A percentile compares a stretch with the other conserved stretches of the same genome.
phyloP scores from a whole-genome alignment of 305 asterid genomes.

The Fraxinus baroniana region DNA sequence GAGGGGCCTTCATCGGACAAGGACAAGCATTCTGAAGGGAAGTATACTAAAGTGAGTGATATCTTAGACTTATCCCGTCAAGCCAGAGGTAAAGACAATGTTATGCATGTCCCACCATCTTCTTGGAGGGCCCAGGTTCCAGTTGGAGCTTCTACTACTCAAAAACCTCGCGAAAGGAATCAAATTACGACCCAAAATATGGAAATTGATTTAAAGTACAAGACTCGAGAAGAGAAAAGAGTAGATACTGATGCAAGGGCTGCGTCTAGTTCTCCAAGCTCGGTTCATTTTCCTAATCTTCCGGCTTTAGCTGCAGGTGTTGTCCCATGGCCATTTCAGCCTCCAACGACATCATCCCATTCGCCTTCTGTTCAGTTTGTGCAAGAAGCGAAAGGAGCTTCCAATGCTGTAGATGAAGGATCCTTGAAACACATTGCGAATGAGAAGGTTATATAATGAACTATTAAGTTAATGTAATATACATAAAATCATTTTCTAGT shows the following conservation, averaged over 20 bases:
- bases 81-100: slow-evolving; percentile 40
- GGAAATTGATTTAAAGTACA: slow-evolving; percentile 54
- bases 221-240: slow-evolving; percentile 40
- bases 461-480: not conserved
- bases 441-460: slow-evolving; percentile 33
- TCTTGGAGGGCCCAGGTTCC: slow-evolving; percentile 55
- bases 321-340: slow-evolving; percentile 55
- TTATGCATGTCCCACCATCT: slow-evolving; percentile 38
- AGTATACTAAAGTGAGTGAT: slow-evolving; percentile 38
- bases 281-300: slow-evolving; percentile 40
- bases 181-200: slow-evolving; percentile 41
- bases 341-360: slow-evolving; percentile 30
- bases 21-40: slow-evolving; percentile 42
- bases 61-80: slow-evolving; percentile 35
- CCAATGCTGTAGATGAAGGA: slow-evolving; percentile 35
- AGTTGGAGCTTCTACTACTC: slow-evolving; percentile 34
- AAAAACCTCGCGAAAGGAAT: slow-evolving; percentile 31
- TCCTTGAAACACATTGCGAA: slow-evolving; percentile 30
- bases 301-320: slow-evolving; percentile 47
- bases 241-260: slow-evolving; percentile 29
- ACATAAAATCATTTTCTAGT: not conserved
- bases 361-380: slow-evolving; percentile 32
- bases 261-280: slow-evolving; percentile 34
- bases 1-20: slow-evolving; percentile 49
- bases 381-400: slow-evolving; percentile 34